A percentile compares a stretch with the other conserved stretches of the same genome.
These are phyloP conservation scores for Claviceps fusiformis DNA, from an alignment of 2,329 filamentous ascomycete genomes.

Conservation along the genomic window DNA sequence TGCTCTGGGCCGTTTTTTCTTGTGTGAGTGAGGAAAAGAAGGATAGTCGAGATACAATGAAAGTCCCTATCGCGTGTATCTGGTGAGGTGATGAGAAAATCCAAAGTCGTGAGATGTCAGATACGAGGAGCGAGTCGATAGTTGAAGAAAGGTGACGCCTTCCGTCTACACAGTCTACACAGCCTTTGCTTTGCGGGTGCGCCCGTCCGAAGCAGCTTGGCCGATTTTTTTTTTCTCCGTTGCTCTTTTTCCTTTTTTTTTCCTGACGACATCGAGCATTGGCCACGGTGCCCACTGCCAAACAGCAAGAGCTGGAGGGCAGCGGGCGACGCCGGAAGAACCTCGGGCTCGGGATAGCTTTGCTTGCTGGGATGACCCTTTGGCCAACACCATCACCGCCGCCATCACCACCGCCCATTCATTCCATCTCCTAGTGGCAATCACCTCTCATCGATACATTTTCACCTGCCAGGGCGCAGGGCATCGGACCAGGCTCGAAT, in stretches of 20 bases:
- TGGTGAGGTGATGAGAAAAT: not conserved
- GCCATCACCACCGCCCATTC: not conserved
- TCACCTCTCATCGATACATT: not conserved
- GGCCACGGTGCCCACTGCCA: not conserved
- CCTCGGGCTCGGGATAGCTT: conserved; percentile 5
- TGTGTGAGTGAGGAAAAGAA: not conserved
- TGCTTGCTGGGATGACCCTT: too few species aligned
- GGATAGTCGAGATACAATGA: not conserved
- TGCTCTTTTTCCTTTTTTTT: conserved; percentile 1
- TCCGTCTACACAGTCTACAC: not conserved
- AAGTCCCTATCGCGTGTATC: not conserved
- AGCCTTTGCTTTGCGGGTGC: not conserved
- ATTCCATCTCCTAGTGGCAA: not conserved
- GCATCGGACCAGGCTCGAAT: not conserved
- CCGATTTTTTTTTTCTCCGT: not conserved
- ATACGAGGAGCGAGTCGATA: not conserved
- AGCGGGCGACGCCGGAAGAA: conserved; percentile 9
- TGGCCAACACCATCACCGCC: not conserved
- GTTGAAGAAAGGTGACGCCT: not conserved
- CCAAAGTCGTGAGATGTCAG: not conserved
- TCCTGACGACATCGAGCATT: conserved; percentile 7
- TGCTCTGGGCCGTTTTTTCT: not conserved
- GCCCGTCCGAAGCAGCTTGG: not conserved
- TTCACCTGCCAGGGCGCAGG: not conserved
- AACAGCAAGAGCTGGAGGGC: not conserved